phyloP scores from a whole-genome alignment of 179 eudicot genomes.

The Drosera spatulata region DNA sequence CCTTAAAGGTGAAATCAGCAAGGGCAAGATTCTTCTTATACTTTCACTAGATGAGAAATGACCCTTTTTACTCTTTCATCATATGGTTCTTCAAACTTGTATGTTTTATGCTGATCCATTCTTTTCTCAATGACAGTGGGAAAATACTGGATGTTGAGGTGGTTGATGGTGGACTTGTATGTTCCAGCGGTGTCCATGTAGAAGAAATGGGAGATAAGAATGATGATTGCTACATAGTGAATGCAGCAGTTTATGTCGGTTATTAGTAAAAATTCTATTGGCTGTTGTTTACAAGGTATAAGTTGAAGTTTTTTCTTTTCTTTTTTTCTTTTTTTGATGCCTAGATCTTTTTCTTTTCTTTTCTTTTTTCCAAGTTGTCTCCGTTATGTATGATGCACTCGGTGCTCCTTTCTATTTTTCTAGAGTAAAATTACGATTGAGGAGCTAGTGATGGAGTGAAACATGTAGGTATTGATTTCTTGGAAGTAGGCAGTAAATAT shows the following conservation, averaged over 20 bases:
- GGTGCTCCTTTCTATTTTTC: not conserved
- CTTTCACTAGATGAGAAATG: not conserved
- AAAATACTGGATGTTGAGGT: conserved; percentile 68
- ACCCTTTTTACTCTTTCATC: not conserved
- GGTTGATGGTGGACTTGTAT: conserved; percentile 88
- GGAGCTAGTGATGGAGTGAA: too few relatives aligned
- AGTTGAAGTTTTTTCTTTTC: too few relatives aligned
- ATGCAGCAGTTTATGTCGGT: conserved; percentile 98
- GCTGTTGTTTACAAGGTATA: too few relatives aligned
- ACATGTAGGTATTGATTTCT: too few relatives aligned
- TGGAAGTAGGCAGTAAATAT: too few relatives aligned
- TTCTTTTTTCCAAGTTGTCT: not conserved
- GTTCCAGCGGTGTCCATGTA: conserved; percentile 94
- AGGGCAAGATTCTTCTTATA: too few relatives aligned
- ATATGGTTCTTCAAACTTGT: not conserved
- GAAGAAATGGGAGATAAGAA: conserved; percentile 99
- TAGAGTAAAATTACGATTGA: too few relatives aligned
- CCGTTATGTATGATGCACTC: too few relatives aligned
- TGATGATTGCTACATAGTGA: conserved; percentile 89
- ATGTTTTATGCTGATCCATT: not conserved
- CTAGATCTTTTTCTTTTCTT: not conserved
- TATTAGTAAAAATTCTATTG: conserved; percentile 11
- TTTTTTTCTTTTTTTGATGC: not conserved
- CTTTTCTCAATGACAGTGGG: conserved; percentile 39
- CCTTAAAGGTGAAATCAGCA: too few relatives aligned